These are phyloP conservation scores for Eimeria tenella DNA, from an alignment of 169 alveolate genomes.

Conservation along the genomic window DNA sequence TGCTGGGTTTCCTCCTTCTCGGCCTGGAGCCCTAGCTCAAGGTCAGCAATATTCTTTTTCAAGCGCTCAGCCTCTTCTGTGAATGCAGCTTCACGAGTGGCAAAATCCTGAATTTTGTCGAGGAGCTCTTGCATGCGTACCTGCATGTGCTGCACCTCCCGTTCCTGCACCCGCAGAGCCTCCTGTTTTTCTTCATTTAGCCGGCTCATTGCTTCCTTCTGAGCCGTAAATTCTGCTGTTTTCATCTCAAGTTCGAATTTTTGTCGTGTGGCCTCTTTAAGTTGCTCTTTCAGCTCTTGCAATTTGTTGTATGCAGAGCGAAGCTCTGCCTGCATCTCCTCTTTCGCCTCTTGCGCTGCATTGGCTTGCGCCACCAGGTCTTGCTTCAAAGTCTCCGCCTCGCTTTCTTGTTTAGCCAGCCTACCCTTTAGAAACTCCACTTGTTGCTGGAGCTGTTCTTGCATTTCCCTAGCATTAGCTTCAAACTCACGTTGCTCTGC, in stretches of 20 bases:
- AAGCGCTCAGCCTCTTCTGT: conserved; percentile 21
- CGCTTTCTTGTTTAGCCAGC: conserved; percentile 39
- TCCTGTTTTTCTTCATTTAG: conserved; percentile 2
- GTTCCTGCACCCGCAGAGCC: conserved; percentile 32
- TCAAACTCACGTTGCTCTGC: conserved; percentile 42
- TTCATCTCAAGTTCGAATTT: conserved; percentile 4
- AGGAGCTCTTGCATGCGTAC: conserved; percentile 9
- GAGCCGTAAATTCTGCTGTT: conserved; percentile 1
- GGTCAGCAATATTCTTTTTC: conserved; percentile 12
- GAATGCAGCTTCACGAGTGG: conserved; percentile 15
- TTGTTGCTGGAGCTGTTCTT: conserved; percentile 44
- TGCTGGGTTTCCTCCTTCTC: conserved; percentile 50
- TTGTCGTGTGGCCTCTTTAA: neutral
- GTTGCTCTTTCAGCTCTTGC: conserved; percentile 16
- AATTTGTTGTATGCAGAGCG: conserved; percentile 46
- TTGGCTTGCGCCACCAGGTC: neutral
- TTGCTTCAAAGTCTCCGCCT: conserved; percentile 17
- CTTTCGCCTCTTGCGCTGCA: conserved; percentile 43
- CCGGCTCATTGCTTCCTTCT: conserved; percentile 14
- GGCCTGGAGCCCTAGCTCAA: conserved; percentile 28
- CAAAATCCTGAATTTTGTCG: neutral
- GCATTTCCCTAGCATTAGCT: conserved; percentile 15
- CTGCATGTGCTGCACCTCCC: conserved; percentile 34
- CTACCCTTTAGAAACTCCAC: neutral
- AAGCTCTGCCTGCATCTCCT: conserved; percentile 23